Percentiles rank a stretch among this genome's conserved stretches.
These are phyloP conservation scores for Ophiostoma angusticollis DNA, from an alignment of 2,329 filamentous ascomycete genomes.

Conservation along the genomic window DNA sequence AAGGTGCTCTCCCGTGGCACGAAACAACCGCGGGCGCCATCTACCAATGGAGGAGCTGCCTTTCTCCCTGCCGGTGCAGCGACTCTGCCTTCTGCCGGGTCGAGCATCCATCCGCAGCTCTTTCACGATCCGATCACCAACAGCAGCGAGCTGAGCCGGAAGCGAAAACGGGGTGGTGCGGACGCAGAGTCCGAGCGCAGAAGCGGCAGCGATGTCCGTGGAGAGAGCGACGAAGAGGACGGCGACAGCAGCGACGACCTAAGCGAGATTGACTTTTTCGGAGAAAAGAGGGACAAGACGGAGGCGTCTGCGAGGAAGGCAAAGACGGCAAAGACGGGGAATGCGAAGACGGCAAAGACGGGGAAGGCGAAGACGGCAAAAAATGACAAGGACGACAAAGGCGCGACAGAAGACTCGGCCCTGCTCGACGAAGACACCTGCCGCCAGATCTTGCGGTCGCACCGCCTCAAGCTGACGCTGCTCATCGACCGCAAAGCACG, in stretches of 20 bases:
- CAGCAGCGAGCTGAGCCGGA: conserved; percentile 39
- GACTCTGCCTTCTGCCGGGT: conserved; percentile 52
- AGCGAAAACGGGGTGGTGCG: conserved; percentile 28
- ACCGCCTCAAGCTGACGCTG: conserved; percentile 74
- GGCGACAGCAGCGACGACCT: conserved; percentile 23
- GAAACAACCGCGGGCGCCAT: conserved; percentile 31
- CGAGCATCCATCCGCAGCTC: conserved; percentile 53
- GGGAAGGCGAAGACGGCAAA: conserved; percentile 24
- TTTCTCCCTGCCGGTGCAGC: conserved; percentile 18
- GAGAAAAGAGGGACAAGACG: conserved; percentile 27
- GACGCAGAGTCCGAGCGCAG: not conserved
- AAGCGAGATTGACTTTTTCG: conserved; percentile 47
- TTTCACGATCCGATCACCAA: conserved; percentile 40
- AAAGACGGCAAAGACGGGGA: conserved; percentile 14
- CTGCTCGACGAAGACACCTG: conserved; percentile 57
- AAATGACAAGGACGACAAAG: conserved; percentile 13
- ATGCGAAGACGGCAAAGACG: conserved; percentile 16
- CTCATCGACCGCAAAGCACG: conserved; percentile 49
- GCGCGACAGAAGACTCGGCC: conserved; percentile 13
- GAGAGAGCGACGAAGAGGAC: conserved; percentile 22
- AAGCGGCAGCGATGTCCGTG: conserved; percentile 8
- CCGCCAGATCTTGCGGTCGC: conserved; percentile 59
- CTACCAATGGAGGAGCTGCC: conserved; percentile 23
- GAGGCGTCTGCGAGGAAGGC: conserved; percentile 10
- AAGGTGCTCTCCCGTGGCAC: conserved; percentile 60